Conservation (phyloP, 2,329 filamentous ascomycete genomes). For the Colletotrichum salicis region DNA sequence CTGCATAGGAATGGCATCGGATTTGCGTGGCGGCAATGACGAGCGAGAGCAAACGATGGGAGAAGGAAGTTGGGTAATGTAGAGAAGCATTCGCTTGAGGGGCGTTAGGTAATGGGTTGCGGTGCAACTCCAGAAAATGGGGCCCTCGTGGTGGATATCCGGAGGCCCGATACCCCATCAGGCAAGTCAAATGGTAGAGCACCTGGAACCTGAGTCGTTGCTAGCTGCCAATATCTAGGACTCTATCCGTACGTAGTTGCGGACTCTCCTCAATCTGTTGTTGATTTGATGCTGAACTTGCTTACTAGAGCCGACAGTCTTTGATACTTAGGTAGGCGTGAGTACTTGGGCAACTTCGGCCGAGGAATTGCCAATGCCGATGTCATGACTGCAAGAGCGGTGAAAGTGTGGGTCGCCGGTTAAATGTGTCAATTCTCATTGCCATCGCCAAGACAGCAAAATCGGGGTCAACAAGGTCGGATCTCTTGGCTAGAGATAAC, state of each 20-base stretch:
- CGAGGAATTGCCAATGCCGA: not conserved
- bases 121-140: not conserved
- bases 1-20: not conserved
- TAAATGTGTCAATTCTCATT: not conserved
- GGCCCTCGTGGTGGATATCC: conserved; percentile 15
- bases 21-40: not conserved
- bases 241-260: too few species aligned
- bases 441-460: conserved; percentile 16
- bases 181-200: not conserved
- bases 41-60: not conserved
- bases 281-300: not conserved
- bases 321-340: too few species aligned
- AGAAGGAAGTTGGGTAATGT: conserved; percentile 1
- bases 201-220: not conserved
- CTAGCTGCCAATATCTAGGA: not conserved
- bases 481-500: conserved; percentile 30
- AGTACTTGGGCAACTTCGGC: too few species aligned
- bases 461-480: not conserved
- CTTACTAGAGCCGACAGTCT: not conserved
- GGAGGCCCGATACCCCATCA: conserved; percentile 8
- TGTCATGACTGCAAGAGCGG: not conserved
- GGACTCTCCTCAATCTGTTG: too few species aligned
- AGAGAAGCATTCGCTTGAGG: not conserved
- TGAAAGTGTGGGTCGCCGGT: conserved; percentile 1
- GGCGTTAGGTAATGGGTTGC: conserved; percentile 12